Percentiles rank a stretch among this genome's conserved stretches.
These are phyloP conservation scores for Geranium incanum DNA, from an alignment of 441 rosid genomes.

Conservation along the genomic window DNA sequence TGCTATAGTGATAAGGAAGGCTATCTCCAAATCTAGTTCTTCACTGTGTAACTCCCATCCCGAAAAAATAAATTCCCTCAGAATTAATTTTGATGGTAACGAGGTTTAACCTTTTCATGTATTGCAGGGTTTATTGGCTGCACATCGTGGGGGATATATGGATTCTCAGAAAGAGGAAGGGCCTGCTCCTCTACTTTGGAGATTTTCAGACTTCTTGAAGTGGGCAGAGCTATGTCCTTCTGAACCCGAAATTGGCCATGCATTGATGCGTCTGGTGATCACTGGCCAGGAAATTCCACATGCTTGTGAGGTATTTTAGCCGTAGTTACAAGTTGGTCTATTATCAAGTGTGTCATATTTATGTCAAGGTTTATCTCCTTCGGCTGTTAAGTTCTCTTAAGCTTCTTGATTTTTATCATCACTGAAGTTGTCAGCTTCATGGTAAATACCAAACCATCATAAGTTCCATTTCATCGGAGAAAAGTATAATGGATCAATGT, in stretches of 20 bases:
- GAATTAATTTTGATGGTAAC: not conserved
- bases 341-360: constrained; percentile 11
- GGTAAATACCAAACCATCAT: no score
- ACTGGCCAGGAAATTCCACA: constrained; percentile 98
- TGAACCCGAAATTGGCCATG: constrained; percentile 96
- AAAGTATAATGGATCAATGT: no score
- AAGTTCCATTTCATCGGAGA: no score
- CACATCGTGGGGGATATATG: constrained; percentile 97
- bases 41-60: not conserved
- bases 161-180: constrained; percentile 98
- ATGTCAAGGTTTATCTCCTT: not conserved
- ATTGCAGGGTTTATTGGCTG: constrained; percentile 81
- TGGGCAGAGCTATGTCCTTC: constrained; percentile 99
- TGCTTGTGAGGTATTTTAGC: constrained; percentile 75
- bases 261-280: constrained; percentile 93
- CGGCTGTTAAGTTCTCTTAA: no score
- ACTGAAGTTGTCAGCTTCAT: no score
- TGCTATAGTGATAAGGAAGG: not conserved
- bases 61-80: not conserved
- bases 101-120: constrained; percentile 13
- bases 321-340: constrained; percentile 13
- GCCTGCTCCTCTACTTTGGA: constrained; percentile 93
- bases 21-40: not conserved
- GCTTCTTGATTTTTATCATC: no score
- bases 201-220: constrained; percentile 93